phyloP scores from a whole-genome alignment of 305 asterid genomes.

The Fraxinus paxiana region DNA sequence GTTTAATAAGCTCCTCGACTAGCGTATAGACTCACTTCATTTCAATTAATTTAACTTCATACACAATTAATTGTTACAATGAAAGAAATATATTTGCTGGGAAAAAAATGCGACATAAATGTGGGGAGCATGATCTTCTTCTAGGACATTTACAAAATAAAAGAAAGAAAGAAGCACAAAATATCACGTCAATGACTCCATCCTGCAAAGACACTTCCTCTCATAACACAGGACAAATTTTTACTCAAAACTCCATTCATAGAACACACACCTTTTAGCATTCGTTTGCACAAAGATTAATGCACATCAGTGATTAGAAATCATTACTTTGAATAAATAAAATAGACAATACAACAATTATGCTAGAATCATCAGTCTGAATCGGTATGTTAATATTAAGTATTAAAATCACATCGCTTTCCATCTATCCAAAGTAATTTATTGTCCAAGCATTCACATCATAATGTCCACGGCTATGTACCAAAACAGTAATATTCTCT shows the following conservation, averaged over 20 bases:
- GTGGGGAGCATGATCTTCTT: neutral
- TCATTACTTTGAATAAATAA: neutral
- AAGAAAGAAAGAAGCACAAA: neutral
- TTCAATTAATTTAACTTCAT: neutral
- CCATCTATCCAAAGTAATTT: neutral
- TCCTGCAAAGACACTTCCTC: neutral
- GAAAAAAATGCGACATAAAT: neutral
- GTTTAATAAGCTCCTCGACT: neutral
- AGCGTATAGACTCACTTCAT: neutral
- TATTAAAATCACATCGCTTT: neutral
- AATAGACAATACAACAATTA: neutral
- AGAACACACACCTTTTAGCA: neutral
- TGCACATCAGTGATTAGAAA: neutral
- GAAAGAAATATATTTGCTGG: neutral
- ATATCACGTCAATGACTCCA: neutral
- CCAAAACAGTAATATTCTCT: neutral
- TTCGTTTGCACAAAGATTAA: neutral
- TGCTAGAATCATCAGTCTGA: neutral
- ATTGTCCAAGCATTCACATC: neutral
- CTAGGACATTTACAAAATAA: neutral
- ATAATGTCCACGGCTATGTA: neutral
- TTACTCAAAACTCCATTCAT: neutral
- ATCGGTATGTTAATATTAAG: neutral
- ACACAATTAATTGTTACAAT: neutral
- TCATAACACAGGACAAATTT: neutral